Evolutionary conservation across 495 filamentous ascomycete genomes (phyloP), one percentile per base, ranked within the genome.

Genomic region (Talaromyces stipitatus): DNA sequence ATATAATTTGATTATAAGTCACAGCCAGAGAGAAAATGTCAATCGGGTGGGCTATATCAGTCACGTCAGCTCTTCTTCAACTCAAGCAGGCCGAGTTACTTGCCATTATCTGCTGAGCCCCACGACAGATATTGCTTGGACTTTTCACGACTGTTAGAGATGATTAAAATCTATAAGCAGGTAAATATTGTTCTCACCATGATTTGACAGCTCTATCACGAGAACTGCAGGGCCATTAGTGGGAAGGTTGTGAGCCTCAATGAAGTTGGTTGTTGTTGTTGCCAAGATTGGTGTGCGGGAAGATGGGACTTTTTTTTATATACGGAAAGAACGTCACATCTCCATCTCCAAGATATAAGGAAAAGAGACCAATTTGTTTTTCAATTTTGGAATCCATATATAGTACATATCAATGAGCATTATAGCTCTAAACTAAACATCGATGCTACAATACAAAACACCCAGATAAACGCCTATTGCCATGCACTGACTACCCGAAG

Each of bases 121-220:
- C 85, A 85, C 56, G 91, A 91, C 32, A 98, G 83, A 68, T 96
- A 97, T 88, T 97, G 95, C 75, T 96, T 96, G 55, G 94, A 97
- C 95, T 98, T 63, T 22, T 16, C 29, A 50, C 18, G 18, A 45
- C 52, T 53, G 60, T 59, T 54, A 57, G 54, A 55, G 14, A 11
- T 46, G 16, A 10, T 27, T 22, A 9, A 4, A 43, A 2, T 18
- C 14, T 28, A 9, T 3, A 12, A 6, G 11, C 24, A 28, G 27
- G 8, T 4, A 10, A 28, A 2, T 29, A 18, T 22, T 38, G 2
- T 22, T 16, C 54, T 56, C 16, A 57, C 55, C 55, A 57, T 57
- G 29, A 20, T 33, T 54, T 33, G 1, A 11, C 51, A 32, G 14
- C n/a, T 29, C 48, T 32, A 16, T 54, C 51, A 14, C 51, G 3